Conservation (phyloP, 768 basidiomycete genomes). For the Rhodotorula paludigena region DNA sequence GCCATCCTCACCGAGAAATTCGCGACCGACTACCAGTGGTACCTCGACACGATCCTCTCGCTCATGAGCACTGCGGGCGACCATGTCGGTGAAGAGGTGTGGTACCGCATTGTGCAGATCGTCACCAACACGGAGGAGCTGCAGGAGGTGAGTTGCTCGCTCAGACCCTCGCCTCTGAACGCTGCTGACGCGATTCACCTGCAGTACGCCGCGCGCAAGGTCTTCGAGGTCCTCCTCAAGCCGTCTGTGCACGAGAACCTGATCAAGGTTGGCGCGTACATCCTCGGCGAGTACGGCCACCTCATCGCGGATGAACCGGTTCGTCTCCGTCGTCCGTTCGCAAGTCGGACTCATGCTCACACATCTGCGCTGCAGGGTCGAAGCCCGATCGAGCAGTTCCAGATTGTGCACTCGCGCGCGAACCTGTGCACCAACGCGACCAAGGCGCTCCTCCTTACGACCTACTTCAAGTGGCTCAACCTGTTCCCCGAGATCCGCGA, state of each 20-base stretch:
- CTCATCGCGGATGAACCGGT: conserved; percentile 91
- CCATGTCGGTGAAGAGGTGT: conserved; percentile 98
- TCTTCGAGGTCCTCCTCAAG: conserved; percentile 79
- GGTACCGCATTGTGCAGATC: conserved; percentile 96
- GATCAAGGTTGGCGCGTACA: conserved; percentile 94
- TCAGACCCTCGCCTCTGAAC: not conserved
- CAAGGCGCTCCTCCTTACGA: conserved; percentile 84
- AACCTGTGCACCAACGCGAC: conserved; percentile 90
- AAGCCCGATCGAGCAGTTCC: conserved; percentile 90
- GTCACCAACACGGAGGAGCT: conserved; percentile 97
- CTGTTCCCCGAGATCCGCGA: conserved; percentile 98
- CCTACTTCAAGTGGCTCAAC: conserved; percentile 99
- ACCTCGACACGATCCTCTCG: conserved; percentile 94
- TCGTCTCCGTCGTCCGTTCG: conserved; percentile 42
- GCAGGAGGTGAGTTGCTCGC: conserved; percentile 55
- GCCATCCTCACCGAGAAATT: conserved; percentile 99
- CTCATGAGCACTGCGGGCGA: conserved; percentile 95
- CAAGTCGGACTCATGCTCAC: not conserved
- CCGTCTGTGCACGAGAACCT: conserved; percentile 66
- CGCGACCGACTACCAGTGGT: conserved; percentile 63
- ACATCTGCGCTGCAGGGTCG: conserved; percentile 44
- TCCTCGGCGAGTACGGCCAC: conserved; percentile 97
- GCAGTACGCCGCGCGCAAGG: conserved; percentile 79
- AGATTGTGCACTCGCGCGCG: conserved; percentile 84
- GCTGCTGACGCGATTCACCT: not conserved